Evolutionary conservation across 2,329 filamentous ascomycete genomes (phyloP).

Genomic region (Trichophyton benhamiae): DNA sequence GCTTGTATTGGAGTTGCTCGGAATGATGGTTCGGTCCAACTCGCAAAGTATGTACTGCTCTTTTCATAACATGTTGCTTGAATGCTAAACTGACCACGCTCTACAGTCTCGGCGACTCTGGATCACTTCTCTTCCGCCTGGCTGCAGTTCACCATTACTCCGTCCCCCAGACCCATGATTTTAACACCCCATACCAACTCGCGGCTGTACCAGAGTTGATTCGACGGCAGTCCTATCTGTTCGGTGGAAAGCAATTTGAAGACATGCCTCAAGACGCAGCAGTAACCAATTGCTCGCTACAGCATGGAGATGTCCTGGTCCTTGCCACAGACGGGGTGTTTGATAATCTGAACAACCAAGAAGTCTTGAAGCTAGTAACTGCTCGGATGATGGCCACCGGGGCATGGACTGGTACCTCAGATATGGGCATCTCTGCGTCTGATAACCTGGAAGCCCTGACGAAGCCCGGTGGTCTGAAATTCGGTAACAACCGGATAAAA

Average conservation of each 20-base stretch:
- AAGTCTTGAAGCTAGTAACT: constrained; percentile 70
- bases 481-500: constrained; percentile 13
- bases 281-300: constrained; percentile 60
- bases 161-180: constrained; percentile 81
- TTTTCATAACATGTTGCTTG: not conserved
- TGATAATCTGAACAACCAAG: constrained; percentile 88
- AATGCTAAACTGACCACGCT: constrained; percentile 1
- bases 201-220: constrained; percentile 74
- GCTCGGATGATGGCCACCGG: constrained; percentile 59
- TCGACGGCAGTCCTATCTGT: constrained; percentile 65
- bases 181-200: constrained; percentile 94
- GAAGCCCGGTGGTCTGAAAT: constrained; percentile 33
- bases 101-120: constrained; percentile 68
- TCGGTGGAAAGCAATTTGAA: constrained; percentile 68
- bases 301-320: constrained; percentile 85
- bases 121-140: constrained; percentile 73
- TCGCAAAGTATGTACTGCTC: constrained; percentile 55
- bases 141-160: constrained; percentile 78
- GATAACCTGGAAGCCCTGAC: constrained; percentile 47
- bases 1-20: constrained; percentile 74
- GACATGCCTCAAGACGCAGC: constrained; percentile 78
- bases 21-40: constrained; percentile 62
- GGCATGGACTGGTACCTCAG: constrained; percentile 56
- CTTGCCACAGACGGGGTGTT: constrained; percentile 92
- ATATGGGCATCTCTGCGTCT: constrained; percentile 51